Evolutionary conservation across 1,284 basidiomycete genomes (phyloP).

Genomic region (Trichosporon inkin): DNA sequence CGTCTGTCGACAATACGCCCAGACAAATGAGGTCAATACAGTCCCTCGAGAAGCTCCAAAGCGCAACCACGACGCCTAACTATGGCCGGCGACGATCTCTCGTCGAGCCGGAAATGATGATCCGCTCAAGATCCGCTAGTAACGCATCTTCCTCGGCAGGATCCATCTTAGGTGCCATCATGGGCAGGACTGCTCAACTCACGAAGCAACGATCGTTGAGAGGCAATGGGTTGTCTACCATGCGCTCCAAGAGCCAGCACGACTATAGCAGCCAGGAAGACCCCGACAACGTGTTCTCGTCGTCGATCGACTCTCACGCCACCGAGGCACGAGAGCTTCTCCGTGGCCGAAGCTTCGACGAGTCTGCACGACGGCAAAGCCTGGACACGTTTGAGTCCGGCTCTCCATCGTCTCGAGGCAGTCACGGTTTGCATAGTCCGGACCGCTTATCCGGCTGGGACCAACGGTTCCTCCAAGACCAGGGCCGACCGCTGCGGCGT

Average conservation of each 20-base stretch:
- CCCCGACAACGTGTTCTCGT: conserved; percentile 26
- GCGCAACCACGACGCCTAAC: not conserved
- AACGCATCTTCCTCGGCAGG: conserved; percentile 18
- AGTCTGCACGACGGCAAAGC: conserved; percentile 21
- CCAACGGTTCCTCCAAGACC: conserved; percentile 16
- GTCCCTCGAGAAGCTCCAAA: conserved; percentile 20
- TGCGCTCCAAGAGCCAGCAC: conserved; percentile 8
- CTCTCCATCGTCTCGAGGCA: conserved; percentile 20
- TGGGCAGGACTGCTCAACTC: conserved; percentile 8
- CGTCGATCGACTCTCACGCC: conserved; percentile 35
- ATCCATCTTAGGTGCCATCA: conserved; percentile 18
- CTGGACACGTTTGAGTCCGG: conserved; percentile 34
- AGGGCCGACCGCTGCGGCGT: conserved; percentile 11
- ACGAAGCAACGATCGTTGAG: conserved; percentile 29
- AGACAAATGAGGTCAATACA: conserved; percentile 19
- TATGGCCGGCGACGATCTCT: not conserved
- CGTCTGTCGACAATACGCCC: conserved; percentile 16
- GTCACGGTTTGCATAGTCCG: conserved; percentile 11
- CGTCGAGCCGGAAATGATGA: conserved; percentile 2
- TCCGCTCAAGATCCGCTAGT: conserved; percentile 6
- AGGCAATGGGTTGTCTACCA: conserved; percentile 23
- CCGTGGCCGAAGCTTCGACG: conserved; percentile 33
- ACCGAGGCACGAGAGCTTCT: conserved; percentile 19
- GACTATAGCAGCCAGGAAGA: conserved; percentile 24
- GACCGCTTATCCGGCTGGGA: conserved; percentile 20